Percentiles rank a stretch among this genome's conserved stretches.
Conservation (phyloP, 352 stramenopile species). For the Phytophthora pistaciae region DNA sequence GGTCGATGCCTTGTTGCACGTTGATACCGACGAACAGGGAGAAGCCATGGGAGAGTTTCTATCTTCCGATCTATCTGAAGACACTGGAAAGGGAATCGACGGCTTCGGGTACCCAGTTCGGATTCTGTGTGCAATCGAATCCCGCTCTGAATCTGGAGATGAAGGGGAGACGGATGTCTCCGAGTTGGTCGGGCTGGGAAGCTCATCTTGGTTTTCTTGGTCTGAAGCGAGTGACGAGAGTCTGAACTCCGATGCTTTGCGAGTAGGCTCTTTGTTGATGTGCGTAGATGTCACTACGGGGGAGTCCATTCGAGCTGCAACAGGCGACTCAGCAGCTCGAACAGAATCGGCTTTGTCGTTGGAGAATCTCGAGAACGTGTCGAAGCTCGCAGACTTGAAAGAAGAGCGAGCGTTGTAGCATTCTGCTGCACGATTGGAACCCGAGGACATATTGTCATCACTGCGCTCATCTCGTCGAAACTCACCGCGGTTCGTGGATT, state of each 20-base stretch:
- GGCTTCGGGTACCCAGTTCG: constrained; percentile 2
- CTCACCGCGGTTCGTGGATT: not conserved
- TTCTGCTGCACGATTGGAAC: not conserved
- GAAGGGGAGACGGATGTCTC: constrained; percentile 16
- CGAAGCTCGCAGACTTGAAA: not conserved
- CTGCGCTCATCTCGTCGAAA: not conserved
- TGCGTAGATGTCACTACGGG: not conserved
- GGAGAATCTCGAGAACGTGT: not conserved
- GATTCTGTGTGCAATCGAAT: not conserved
- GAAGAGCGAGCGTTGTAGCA: not conserved
- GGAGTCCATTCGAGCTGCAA: not conserved
- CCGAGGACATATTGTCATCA: not conserved
- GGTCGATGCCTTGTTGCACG: not conserved
- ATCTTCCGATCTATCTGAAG: constrained; percentile 3
- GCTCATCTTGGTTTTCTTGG: constrained; percentile 25
- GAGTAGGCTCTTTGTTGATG: not conserved
- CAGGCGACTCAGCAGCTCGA: constrained; percentile 16
- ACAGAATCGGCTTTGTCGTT: constrained; percentile 22
- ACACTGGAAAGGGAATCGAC: constrained; percentile 8
- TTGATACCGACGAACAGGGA: constrained; percentile 23
- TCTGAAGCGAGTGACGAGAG: not conserved
- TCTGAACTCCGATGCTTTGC: not conserved
- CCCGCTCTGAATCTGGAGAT: constrained; percentile 3
- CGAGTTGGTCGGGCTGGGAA: constrained; percentile 30
- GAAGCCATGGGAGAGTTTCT: constrained; percentile 10